Conservation (phyloP, 148 eudicot genomes). For the Rhododendron ferrugineum region DNA sequence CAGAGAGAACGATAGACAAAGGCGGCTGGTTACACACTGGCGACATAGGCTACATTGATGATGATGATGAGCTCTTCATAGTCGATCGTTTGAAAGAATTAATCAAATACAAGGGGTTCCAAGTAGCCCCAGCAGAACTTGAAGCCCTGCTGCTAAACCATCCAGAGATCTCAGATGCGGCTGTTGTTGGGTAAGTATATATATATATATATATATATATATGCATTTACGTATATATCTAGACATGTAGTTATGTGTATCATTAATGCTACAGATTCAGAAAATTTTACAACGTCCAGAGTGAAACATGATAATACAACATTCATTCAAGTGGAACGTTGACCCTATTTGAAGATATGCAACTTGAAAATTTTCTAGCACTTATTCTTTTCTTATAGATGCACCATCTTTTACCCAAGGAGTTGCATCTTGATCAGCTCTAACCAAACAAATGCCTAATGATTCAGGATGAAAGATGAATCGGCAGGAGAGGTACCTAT, state of each 20-base stretch:
- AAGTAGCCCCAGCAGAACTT: constrained; percentile 87
- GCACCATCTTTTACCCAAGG: background rate
- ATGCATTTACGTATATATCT: background rate
- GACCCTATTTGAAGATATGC: background rate
- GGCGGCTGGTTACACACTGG: constrained; percentile 94
- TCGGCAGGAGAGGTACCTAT: constrained; percentile 82
- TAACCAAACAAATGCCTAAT: background rate
- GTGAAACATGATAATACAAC: background rate
- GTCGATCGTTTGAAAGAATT: constrained; percentile 83
- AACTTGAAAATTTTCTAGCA: background rate
- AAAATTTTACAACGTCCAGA: background rate
- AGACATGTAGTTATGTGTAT: background rate
- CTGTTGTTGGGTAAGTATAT: constrained; percentile 77
- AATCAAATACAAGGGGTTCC: constrained; percentile 90
- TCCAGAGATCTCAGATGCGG: constrained; percentile 70
- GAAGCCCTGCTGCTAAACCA: constrained; percentile 70
- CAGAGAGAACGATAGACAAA: constrained; percentile 62
- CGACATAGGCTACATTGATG: constrained; percentile 82
- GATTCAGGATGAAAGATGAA: constrained; percentile 69
- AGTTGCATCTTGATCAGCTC: background rate
- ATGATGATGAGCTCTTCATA: constrained; percentile 73
- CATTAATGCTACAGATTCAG: background rate
- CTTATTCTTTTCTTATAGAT: background rate
- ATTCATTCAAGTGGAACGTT: background rate
- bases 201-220: background rate